Percentiles rank a stretch among this genome's conserved stretches.
Evolutionary conservation across 1,139 yeast species (phyloP).

Genomic region (Geotrichum bryndzae): DNA sequence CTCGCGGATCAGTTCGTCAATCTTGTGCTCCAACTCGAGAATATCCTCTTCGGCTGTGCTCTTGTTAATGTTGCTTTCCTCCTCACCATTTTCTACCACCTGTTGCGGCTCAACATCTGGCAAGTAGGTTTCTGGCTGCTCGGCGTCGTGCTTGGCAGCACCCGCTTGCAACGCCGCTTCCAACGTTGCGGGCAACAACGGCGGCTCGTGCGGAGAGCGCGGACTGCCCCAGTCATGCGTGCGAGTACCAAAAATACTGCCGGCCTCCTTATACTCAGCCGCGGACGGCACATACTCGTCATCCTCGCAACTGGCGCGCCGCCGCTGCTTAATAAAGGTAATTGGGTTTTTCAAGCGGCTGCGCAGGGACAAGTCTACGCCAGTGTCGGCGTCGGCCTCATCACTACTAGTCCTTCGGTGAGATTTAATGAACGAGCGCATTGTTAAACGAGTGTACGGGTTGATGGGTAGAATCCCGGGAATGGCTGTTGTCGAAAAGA

Average conservation of each 20-base stretch:
- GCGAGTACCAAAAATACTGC: slow-evolving; percentile 34
- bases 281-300: slow-evolving; percentile 12
- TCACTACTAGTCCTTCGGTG: slow-evolving; percentile 20
- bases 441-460: not conserved
- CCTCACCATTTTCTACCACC: not conserved
- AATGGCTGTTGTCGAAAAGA: not conserved
- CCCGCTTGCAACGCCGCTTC: not conserved
- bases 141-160: not conserved
- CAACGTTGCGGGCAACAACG: not conserved
- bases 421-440: slow-evolving; percentile 26
- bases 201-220: not conserved
- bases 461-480: not conserved
- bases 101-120: not conserved
- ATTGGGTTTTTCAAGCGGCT: slow-evolving; percentile 23
- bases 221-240: slow-evolving; percentile 33
- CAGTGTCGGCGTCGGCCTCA: not conserved
- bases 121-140: not conserved
- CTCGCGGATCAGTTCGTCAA: not conserved
- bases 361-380: not conserved
- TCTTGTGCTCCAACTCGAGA: not conserved
- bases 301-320: slow-evolving; percentile 7
- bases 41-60: not conserved
- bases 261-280: slow-evolving; percentile 27
- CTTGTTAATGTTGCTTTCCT: slow-evolving; percentile 1
- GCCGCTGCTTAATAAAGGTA: slow-evolving; percentile 19